These are phyloP conservation scores for Trametes meyenii DNA, from an alignment of 768 basidiomycete species.

Conservation along the genomic window DNA sequence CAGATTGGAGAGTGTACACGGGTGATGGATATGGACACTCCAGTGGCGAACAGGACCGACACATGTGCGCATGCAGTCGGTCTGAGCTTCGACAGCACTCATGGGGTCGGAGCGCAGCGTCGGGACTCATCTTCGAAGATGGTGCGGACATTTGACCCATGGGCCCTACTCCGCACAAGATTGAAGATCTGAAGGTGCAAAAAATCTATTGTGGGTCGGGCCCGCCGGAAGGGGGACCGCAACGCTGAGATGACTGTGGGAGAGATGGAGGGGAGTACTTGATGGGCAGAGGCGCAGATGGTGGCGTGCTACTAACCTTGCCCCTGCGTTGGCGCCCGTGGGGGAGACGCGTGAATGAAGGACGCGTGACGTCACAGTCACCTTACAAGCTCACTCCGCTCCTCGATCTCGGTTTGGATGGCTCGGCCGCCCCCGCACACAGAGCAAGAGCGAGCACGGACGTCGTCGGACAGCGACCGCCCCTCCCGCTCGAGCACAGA, in stretches of 20 bases:
- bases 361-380: slow-evolving; percentile 23
- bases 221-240: too few relatives aligned
- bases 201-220: too few relatives aligned
- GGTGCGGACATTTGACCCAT: too few relatives aligned
- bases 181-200: too few relatives aligned
- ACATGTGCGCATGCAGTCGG: too few relatives aligned
- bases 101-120: not conserved
- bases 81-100: too few relatives aligned
- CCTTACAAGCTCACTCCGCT: not conserved
- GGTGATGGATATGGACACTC: too few relatives aligned
- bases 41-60: too few relatives aligned
- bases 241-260: too few relatives aligned
- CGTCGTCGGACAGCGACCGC: not conserved
- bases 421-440: not conserved
- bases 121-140: not conserved
- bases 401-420: not conserved
- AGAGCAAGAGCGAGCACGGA: not conserved
- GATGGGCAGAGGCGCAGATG: too few relatives aligned
- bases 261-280: too few relatives aligned
- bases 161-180: too few relatives aligned
- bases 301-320: not conserved
- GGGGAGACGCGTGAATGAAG: not conserved
- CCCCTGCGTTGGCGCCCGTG: not conserved
- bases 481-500: not conserved
- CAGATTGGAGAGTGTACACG: not conserved